A percentile compares a stretch with the other conserved stretches of the same genome.
These are phyloP conservation scores for Didymella sp. DNA, from an alignment of 2,329 filamentous ascomycete genomes.

Conservation along the genomic window DNA sequence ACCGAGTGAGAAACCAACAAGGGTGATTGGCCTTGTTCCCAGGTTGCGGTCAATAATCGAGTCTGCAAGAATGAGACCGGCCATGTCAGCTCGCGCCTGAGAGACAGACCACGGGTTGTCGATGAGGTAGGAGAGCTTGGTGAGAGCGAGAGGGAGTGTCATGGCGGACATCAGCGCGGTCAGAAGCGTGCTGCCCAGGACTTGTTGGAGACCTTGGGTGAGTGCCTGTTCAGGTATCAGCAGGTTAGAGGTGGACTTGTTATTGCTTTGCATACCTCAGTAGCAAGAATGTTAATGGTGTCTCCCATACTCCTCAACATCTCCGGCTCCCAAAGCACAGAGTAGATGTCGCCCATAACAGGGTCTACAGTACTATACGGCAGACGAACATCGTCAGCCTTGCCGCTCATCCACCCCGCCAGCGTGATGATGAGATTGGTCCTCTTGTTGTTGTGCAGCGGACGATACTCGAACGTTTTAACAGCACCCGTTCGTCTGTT, in stretches of 20 bases:
- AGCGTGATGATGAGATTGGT: slow-evolving; percentile 95
- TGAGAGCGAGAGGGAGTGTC: slow-evolving; percentile 88
- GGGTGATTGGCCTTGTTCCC: slow-evolving; percentile 86
- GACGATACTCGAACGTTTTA: slow-evolving; percentile 95
- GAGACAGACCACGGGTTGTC: slow-evolving; percentile 99
- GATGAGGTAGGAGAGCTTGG: slow-evolving; percentile 93
- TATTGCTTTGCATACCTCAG: slow-evolving; percentile 71
- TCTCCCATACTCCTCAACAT: slow-evolving; percentile 98
- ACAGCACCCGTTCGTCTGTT: slow-evolving; percentile 87
- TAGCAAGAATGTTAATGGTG: slow-evolving; percentile 97
- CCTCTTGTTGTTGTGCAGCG: slow-evolving; percentile 96
- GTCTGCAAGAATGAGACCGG: slow-evolving; percentile 91
- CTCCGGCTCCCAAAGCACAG: slow-evolving; percentile 95
- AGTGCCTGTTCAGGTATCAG: slow-evolving; percentile 70
- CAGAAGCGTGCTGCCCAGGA: slow-evolving; percentile 87
- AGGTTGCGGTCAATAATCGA: slow-evolving; percentile 91
- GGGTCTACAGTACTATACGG: slow-evolving; percentile 97
- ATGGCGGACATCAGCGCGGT: slow-evolving; percentile 90
- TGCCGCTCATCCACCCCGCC: slow-evolving; percentile 98
- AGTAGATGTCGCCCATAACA: slow-evolving; percentile 98
- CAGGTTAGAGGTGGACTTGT: neutral
- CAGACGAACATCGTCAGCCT: slow-evolving; percentile 92
- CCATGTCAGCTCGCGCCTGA: slow-evolving; percentile 83
- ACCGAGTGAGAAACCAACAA: slow-evolving; percentile 94
- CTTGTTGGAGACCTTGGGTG: slow-evolving; percentile 94